Evolutionary conservation across 192 early-diverging fungal genomes (phyloP), one percentile per base, ranked within the genome.

Genomic region (Coemansia pectinata): DNA sequence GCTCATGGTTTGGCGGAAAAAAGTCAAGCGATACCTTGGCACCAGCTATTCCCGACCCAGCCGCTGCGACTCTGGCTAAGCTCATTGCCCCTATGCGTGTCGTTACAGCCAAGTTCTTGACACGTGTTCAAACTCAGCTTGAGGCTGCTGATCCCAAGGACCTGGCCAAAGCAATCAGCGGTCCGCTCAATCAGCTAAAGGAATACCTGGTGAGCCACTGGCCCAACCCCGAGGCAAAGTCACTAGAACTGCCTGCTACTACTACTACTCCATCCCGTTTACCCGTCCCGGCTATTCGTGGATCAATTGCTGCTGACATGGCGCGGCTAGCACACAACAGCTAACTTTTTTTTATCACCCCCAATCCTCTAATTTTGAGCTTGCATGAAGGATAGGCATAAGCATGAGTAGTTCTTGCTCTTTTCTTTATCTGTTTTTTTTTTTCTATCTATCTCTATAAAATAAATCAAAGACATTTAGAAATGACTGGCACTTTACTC

Each of bases 141-240:
- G 72, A 70, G 11, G 60, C 62, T 12, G 45, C 69, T 0, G 44
- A 65, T 29, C n/a, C 71, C 11, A 69, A 66, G 34, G 44, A 41
- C 7, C 4, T 77, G 63, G 75, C 74, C 11, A 64, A 64, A 19
- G 62, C 69, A 3, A 50, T 82, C 15, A 64, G 67, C 2, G 71
- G 72, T 10, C 79, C 74, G 2, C 17, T 82, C 10, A 25, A 60
- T 33, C 60, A 70, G 23, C 39, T 77, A 2, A 77, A 70, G 55
- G 40, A 65, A 11, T 68, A 70, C 29, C 21, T 81, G 57, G 50
- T 61, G 34, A 67, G 65, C 12, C 45, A 64, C 39, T 76, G 70
- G 71, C 74, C 76, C 47, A 53, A 62, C 4, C 39, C 60, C 29
- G n/a, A 31, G 29, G 14, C 53, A 63, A 39, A 60, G 29, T 17